Evolutionary conservation across 768 basidiomycete genomes (phyloP), one percentile per base, ranked within the genome.

Genomic region (Lactarius deliciosus): DNA sequence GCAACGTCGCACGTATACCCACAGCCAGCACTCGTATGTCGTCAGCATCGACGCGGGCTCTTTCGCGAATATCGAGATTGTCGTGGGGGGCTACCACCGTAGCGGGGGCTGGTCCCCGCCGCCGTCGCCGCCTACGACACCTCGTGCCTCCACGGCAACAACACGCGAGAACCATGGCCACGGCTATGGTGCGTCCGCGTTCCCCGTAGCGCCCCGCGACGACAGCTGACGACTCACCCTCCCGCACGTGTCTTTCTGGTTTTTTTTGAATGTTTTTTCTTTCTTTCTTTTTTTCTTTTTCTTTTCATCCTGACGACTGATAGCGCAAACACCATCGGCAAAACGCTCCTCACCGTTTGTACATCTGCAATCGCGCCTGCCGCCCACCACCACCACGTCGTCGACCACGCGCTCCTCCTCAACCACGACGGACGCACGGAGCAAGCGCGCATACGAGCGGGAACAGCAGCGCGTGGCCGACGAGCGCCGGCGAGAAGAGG

Each of bases 21-120:
- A 32, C 18, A 15, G 13, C 5, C 61, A 57, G 22, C 65, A 53
- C 25, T 59, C 61, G 40, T 68, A 60, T 22, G 63, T 68, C 66
- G 63, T 68, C 62, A 68, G 25, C 36, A 60, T 68, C 43, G 66
- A 68, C 50, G 53, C 66, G 9, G 53, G 58, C 43, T 34, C 62
- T 11, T 64, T 68, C 28, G 58, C 66, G 28, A 60, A 64, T 22
- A 59, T 68, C 28, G 62, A 68, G 34, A 68, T 68, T 32, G 43
- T 64, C 63, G 43, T 68, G 34, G 63, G 34, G 15, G 66, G 58
- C 10, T 20, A 32, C 57, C 34, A 40, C 30, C 57, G 32, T 8
- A 9, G 28, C 22, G 61, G 50, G 2, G 47, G 28, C 57, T 59
- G 65, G 57, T 25, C 22, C 25, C 50, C 50, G 50, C 50, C 41